Base-by-base conservation (phyloP, 2,329 filamentous ascomycete species). In the Penicillium olsonii region DNA sequence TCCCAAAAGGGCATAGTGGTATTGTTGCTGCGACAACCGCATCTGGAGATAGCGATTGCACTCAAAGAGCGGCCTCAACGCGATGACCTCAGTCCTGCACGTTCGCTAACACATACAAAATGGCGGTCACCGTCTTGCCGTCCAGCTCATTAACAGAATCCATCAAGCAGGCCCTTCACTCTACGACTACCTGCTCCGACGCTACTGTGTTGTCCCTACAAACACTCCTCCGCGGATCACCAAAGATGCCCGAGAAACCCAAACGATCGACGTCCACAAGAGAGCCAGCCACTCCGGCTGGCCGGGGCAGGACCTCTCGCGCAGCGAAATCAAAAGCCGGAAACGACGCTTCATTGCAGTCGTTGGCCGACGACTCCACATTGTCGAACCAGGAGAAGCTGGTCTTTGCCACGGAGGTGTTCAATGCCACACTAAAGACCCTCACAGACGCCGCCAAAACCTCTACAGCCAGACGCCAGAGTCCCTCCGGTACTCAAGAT, bases 121-220 rank as follows among this genome's bases (percentile, higher is more conserved):
- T 71, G 68, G 64, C 68, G 51, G 66, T 71, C 38, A 64, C 65
- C 53, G 54, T 64, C 42, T 50, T 70, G 38, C 59, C 64, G 31
- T 45, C 61, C 52, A 64, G 63, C 52, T 63, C 66, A 49, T 51
- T 67, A 15, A 56, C 65, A 35, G 68, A 72, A 45, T 74, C 78
- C 52, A 76, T 83, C 62, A 84, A 82, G 62, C 70, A 72, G 52
- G 80, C 80, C 35, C 69, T 84, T 55, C 71, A 77, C 53, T 80
- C 77, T 45, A 74, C 75, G 11, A 69, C 77, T 39, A 82, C 76
- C 58, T 84, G 81, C 68, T 81, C 80, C 37, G 61, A 64, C 51
- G 64, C 66, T 39, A 75, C 71, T 12, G 65, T 74, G 43, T 59
- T 65, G 48, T 65, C 69, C 42, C 66, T 74, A 54, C 68, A 72